A percentile compares a stretch with the other conserved stretches of the same genome.
Conservation (phyloP, 1,284 basidiomycete species). For the Grifola frondosa region DNA sequence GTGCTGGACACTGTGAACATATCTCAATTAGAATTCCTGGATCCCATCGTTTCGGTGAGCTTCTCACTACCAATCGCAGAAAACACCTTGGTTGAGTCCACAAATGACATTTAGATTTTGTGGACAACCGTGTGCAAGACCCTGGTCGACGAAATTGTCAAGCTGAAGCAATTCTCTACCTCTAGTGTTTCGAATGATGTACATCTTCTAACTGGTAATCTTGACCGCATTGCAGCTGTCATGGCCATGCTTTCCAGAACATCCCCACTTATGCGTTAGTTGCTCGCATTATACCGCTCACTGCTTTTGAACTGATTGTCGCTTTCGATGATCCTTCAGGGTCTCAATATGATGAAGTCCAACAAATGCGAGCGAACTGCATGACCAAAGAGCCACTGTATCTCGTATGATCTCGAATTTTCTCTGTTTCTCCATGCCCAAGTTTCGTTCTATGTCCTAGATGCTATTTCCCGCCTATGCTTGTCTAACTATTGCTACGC, state of each 20-base stretch:
- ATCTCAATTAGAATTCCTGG: constrained; percentile 13
- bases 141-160: constrained; percentile 9
- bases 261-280: constrained; percentile 17
- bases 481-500: no score
- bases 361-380: no score
- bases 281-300: no score
- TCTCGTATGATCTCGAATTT: no score
- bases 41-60: constrained; percentile 24
- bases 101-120: constrained; percentile 7
- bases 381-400: no score
- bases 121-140: constrained; percentile 15
- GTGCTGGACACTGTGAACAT: constrained; percentile 15
- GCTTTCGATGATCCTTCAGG: no score
- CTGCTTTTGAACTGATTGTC: no score
- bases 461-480: no score
- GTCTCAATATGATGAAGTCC: no score
- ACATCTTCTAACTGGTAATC: constrained; percentile 1
- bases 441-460: no score
- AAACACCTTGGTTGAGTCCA: not conserved
- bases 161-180: constrained; percentile 1
- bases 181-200: constrained; percentile 11
- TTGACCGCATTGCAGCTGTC: constrained; percentile 12
- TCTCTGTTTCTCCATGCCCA: no score
- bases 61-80: not conserved
- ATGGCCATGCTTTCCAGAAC: constrained; percentile 9